Evolutionary conservation across 2,329 filamentous ascomycete species (phyloP).

Genomic region (Colletotrichum cereale): DNA sequence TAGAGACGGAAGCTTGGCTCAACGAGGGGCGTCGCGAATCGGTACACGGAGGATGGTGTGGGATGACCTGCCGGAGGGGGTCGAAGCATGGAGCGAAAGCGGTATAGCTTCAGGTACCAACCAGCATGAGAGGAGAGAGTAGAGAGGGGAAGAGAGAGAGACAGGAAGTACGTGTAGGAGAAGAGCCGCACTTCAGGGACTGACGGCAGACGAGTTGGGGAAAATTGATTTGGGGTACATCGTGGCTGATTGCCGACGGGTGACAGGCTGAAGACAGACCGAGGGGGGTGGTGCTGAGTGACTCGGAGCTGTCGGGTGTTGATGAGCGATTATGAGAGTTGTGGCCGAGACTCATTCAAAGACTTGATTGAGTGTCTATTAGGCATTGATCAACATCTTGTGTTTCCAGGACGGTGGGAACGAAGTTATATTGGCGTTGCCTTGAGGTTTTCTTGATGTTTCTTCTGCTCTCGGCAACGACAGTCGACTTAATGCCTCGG

Average conservation of each 20-base stretch:
- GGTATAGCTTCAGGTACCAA: slow-evolving; percentile 33
- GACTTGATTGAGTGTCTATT: slow-evolving; percentile 4
- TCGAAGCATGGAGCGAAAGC: slow-evolving; percentile 25
- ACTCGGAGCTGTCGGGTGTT: slow-evolving; percentile 18
- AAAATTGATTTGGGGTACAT: slow-evolving; percentile 11
- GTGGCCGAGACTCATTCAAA: slow-evolving; percentile 9
- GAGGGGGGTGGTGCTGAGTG: slow-evolving; percentile 12
- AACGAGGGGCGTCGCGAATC: slow-evolving; percentile 10
- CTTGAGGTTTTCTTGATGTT: not conserved
- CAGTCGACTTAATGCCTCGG: not conserved
- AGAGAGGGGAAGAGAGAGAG: not conserved
- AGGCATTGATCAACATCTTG: slow-evolving; percentile 20
- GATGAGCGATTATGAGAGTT: slow-evolving; percentile 16
- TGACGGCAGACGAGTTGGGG: slow-evolving; percentile 25
- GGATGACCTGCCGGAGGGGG: not conserved
- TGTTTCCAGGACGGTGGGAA: slow-evolving; percentile 1
- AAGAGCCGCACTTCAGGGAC: slow-evolving; percentile 33
- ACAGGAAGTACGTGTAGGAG: not conserved
- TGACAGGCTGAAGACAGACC: not conserved
- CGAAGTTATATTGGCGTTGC: slow-evolving; percentile 14
- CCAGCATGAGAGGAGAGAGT: not conserved
- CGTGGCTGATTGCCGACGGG: not conserved
- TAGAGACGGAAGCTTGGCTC: slow-evolving; percentile 18
- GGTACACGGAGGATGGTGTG: not conserved
- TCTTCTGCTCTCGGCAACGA: not conserved